Evolutionary conservation across 352 stramenopile genomes (phyloP).

Genomic region (Vaucheria bursata): DNA sequence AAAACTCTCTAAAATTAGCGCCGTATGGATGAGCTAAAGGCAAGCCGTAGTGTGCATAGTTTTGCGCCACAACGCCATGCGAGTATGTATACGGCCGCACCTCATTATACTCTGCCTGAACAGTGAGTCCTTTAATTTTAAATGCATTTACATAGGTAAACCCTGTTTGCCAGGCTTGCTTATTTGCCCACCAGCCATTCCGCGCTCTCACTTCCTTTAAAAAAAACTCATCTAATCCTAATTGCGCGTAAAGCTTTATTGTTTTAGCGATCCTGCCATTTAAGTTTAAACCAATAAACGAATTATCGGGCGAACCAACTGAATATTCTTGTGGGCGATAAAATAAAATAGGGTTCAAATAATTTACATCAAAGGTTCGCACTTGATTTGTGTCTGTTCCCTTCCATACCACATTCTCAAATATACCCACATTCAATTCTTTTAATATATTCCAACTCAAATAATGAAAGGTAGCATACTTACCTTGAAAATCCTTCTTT

Average conservation of each 20-base stretch:
- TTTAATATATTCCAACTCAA: background rate
- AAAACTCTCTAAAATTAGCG: background rate
- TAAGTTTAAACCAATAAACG: background rate
- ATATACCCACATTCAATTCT: conserved; percentile 1
- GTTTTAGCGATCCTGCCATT: background rate
- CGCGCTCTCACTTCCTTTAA: background rate
- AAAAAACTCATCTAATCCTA: background rate
- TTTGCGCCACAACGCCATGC: background rate
- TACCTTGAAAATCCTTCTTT: background rate
- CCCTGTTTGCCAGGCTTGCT: background rate
- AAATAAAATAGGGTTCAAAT: background rate
- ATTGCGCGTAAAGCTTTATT: background rate
- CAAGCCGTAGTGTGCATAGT: background rate
- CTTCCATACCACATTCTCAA: background rate
- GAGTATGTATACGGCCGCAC: background rate
- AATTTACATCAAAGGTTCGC: background rate
- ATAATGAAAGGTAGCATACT: background rate
- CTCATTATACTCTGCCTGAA: background rate
- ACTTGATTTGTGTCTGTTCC: background rate
- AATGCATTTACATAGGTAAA: background rate
- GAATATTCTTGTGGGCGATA: background rate
- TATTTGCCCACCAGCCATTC: background rate
- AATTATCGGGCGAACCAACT: background rate
- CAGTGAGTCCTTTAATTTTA: background rate
- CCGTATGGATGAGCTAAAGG: background rate